phyloP scores from a whole-genome alignment of 768 basidiomycete genomes.

The Clitopilus hobsonii region DNA sequence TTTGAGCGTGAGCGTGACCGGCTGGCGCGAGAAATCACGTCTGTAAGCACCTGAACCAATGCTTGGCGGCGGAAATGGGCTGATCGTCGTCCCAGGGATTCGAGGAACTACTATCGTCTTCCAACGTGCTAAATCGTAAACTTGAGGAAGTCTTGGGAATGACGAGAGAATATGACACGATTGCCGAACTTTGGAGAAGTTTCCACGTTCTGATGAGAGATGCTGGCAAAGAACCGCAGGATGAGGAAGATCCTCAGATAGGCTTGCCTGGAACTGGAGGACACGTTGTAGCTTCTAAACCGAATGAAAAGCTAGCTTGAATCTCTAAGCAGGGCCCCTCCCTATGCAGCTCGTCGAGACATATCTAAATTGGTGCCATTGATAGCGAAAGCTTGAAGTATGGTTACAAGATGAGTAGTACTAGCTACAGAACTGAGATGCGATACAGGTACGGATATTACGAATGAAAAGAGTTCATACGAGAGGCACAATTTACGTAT shows the following conservation, averaged over 20 bases:
- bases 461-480: neutral
- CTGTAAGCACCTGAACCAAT: constrained; percentile 36
- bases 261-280: constrained; percentile 73
- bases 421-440: constrained; percentile 10
- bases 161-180: constrained; percentile 88
- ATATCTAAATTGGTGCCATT: neutral
- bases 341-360: neutral
- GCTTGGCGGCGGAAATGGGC: neutral
- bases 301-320: constrained; percentile 7
- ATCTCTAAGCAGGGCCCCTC: neutral
- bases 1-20: constrained; percentile 80
- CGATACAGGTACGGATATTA: neutral
- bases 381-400: neutral
- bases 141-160: constrained; percentile 90
- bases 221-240: constrained; percentile 27
- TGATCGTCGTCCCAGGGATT: constrained; percentile 54
- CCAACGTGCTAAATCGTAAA: constrained; percentile 85
- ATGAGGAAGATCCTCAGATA: constrained; percentile 27
- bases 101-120: constrained; percentile 80
- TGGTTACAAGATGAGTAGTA: constrained; percentile 12
- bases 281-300: constrained; percentile 43
- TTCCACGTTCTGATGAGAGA: constrained; percentile 75
- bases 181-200: constrained; percentile 78
- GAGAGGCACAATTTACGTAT: constrained; percentile 31
- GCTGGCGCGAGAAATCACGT: constrained; percentile 68